Evolutionary conservation across 306 rosid species (phyloP).

Genomic region (Trichosanthes cucumerina): DNA sequence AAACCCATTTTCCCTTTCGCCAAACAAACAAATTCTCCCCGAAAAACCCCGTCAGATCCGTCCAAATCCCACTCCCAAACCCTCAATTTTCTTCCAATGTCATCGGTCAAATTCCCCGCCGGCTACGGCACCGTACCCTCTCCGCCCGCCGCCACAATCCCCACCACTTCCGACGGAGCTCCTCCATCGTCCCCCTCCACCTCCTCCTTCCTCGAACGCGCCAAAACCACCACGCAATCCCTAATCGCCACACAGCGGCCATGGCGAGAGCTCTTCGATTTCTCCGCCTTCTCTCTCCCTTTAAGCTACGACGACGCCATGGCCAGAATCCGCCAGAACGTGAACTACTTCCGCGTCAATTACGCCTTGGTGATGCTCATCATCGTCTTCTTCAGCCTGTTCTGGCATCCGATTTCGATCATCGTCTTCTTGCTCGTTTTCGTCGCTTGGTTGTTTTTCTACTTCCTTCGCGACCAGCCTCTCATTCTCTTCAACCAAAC

Average conservation of each 20-base stretch:
- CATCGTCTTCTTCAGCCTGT: conserved; percentile 37
- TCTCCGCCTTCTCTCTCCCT: conserved; percentile 24
- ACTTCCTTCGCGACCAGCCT: conserved; percentile 31
- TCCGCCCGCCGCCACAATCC: conserved; percentile 3
- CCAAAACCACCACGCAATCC: conserved; percentile 19
- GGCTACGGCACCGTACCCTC: conserved; percentile 20
- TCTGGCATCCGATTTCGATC: conserved; percentile 49
- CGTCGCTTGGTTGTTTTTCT: conserved; percentile 34
- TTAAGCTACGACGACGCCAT: conserved; percentile 26
- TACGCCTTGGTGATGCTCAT: conserved; percentile 34
- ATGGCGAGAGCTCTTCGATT: conserved; percentile 32
- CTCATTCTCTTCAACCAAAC: conserved; percentile 14
- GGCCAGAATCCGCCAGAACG: conserved; percentile 23
- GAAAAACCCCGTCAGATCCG: not conserved
- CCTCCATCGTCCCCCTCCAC: conserved; percentile 1
- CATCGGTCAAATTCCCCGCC: conserved; percentile 2
- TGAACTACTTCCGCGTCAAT: conserved; percentile 33
- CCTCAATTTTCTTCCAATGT: not conserved
- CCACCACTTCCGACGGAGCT: not conserved
- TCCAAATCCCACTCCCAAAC: not conserved
- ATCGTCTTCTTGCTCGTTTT: conserved; percentile 27
- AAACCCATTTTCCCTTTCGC: not conserved
- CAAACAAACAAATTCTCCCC: not conserved
- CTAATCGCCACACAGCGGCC: conserved; percentile 33
- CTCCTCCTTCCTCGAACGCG: conserved; percentile 20